Base-by-base conservation (phyloP, 2,329 filamentous ascomycete genomes). In the Hypomyces perniciosus region DNA sequence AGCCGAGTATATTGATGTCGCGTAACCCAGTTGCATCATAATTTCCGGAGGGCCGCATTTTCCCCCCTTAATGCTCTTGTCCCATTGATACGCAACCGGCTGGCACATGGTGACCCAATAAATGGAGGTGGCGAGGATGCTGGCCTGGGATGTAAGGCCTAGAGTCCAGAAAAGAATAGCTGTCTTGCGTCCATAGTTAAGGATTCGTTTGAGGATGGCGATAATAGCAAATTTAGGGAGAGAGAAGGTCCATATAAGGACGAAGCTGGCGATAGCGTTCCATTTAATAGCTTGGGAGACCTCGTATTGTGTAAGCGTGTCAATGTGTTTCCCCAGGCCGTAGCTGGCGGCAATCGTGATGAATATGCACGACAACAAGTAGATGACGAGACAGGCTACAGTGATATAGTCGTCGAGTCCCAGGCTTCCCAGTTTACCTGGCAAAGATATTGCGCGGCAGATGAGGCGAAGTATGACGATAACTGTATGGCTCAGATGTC, bases 171-270 rank as follows among this genome's bases (percentile, higher is more conserved):
- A 62, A 4, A 59, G 37, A 13, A 61, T 53, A 0, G 57, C 55
- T 6, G 60, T 62, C 29, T 59, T 58, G 20, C 44, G 27, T 10
- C 60, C 60, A 50, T 62, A 62, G 40, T 59, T 54, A 44, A 62
- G 57, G 20, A 62, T 62, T 5, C 60, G 55, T 30, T 62, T 62
- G 27, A 62, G 54, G 33, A 57, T 61, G 8, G 60, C 59, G 31
- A 62, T 56, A 26, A 62, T 57, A 43, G 60, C 60, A 40, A 62
- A 62, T 6, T 62, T 62, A 7, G 60, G 60, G 1, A 62, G 50
- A 4, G 60, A 62, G 40, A 62, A 62, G 4, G 58, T 57, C 59
- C 59, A 62, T 26, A 62, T 58, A 7, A 62, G 46, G 12, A 62
- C 54, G 7, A 54, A 56, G 53, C 56, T 61, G 44, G 58, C 59